Evolutionary conservation across 2,329 filamentous ascomycete genomes (phyloP).

Genomic region (Fusarium buxicola): DNA sequence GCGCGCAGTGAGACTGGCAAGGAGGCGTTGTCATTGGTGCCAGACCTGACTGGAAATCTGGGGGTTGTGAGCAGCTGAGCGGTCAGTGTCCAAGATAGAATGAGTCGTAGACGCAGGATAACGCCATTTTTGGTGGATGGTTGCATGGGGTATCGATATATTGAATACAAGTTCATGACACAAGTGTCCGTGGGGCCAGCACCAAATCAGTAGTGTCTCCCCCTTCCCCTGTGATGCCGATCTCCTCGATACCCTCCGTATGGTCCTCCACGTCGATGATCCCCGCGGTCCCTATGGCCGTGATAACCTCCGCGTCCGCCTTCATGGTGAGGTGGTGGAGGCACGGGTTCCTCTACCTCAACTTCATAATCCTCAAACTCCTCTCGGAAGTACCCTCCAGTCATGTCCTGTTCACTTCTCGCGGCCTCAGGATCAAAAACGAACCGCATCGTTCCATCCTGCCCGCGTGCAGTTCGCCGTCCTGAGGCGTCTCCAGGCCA

Average conservation of each 20-base stretch:
- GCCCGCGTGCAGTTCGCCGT: constrained; percentile 53
- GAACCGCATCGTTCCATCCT: constrained; percentile 86
- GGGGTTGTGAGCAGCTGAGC: not conserved
- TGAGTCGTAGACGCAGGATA: not conserved
- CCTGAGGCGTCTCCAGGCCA: constrained; percentile 51
- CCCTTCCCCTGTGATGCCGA: constrained; percentile 49
- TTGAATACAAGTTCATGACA: not conserved
- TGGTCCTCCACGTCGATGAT: constrained; percentile 49
- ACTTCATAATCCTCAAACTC: constrained; percentile 82
- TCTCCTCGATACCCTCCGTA: constrained; percentile 53
- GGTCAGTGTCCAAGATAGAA: not conserved
- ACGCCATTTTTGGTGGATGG: not conserved
- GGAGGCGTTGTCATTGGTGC: not conserved
- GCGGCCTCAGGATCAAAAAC: constrained; percentile 86
- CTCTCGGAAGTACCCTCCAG: constrained; percentile 75
- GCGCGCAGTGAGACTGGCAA: not conserved
- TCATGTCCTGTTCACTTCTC: constrained; percentile 74
- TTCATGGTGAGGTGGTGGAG: constrained; percentile 45
- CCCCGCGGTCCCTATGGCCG: constrained; percentile 49
- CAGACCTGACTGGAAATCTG: not conserved
- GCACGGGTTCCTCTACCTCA: constrained; percentile 76
- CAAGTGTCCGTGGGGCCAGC: not conserved
- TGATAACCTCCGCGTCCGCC: constrained; percentile 47
- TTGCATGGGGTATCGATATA: constrained; percentile 29
- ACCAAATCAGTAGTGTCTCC: constrained; percentile 47